phyloP scores from a whole-genome alignment of 495 filamentous ascomycete species.

The Podospora didyma region DNA sequence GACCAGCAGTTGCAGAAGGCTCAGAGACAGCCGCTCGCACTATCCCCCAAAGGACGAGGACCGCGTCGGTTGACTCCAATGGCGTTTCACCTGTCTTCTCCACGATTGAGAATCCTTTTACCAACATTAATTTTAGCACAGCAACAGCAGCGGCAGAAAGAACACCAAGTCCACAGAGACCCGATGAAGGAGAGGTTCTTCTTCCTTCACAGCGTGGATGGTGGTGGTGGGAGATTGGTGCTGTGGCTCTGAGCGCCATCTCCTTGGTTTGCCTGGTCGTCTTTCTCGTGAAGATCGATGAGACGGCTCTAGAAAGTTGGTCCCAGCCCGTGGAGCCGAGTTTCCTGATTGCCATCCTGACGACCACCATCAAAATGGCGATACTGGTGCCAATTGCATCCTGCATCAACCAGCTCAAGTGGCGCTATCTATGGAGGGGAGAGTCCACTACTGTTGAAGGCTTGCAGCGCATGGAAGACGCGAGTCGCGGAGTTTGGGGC shows the following conservation, averaged over 20 bases:
- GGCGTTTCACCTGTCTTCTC: no score
- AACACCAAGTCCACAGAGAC: no score
- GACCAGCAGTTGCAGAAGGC: no score
- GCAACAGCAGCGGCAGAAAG: no score
- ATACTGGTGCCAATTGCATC: conserved; percentile 25
- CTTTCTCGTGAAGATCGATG: conserved; percentile 3
- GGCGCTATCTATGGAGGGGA: conserved; percentile 23
- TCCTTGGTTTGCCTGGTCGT: conserved; percentile 10
- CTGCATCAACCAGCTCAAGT: conserved; percentile 34
- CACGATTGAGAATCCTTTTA: no score
- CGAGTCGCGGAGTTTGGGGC: conserved; percentile 36
- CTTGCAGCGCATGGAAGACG: conserved; percentile 29
- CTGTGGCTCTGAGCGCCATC: conserved; percentile 5
- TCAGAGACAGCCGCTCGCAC: no score
- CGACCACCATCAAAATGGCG: conserved; percentile 27
- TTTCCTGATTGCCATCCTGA: conserved; percentile 31
- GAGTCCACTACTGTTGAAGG: conserved; percentile 18
- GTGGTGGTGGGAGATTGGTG: conserved; percentile 24
- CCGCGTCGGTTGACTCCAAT: no score
- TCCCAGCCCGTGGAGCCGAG: conserved; percentile 26
- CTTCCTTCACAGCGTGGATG: neutral
- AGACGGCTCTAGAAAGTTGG: conserved; percentile 4
- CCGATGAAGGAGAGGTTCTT: no score
- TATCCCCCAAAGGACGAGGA: no score
- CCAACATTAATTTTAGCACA: no score